phyloP scores from a whole-genome alignment of 2,329 filamentous ascomycete species.

The Hymenotorrendiella dingleyae region DNA sequence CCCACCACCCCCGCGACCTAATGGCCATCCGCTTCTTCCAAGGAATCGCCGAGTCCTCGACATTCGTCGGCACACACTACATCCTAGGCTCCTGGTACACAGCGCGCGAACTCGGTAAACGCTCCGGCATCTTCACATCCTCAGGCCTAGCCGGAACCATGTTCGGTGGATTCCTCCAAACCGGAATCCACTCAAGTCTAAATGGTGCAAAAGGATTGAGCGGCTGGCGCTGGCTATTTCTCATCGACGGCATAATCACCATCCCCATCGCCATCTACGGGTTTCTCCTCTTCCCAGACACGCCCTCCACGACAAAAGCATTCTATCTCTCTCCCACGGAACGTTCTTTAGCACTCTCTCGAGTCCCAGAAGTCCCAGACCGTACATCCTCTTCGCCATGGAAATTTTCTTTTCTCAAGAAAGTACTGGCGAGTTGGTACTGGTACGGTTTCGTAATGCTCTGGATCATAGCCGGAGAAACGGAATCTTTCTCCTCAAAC shows the following conservation, averaged over 20 bases:
- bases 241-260: constrained; percentile 50
- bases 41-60: constrained; percentile 49
- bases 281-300: constrained; percentile 41
- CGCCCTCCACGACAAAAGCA: constrained; percentile 36
- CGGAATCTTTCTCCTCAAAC: constrained; percentile 65
- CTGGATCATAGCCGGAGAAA: constrained; percentile 66
- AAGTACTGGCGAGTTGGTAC: constrained; percentile 53
- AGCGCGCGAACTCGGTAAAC: constrained; percentile 53
- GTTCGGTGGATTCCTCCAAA: constrained; percentile 58
- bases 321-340: constrained; percentile 37
- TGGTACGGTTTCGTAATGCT: constrained; percentile 62
- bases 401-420: constrained; percentile 44
- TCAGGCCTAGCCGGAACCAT: constrained; percentile 55
- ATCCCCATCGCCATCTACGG: constrained; percentile 51
- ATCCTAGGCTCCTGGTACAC: constrained; percentile 58
- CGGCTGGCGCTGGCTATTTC: constrained; percentile 50
- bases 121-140: constrained; percentile 55
- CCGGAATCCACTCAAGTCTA: constrained; percentile 29
- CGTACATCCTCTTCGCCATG: constrained; percentile 39
- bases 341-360: constrained; percentile 37
- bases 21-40: constrained; percentile 55
- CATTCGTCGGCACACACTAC: constrained; percentile 53
- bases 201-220: constrained; percentile 38
- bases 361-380: constrained; percentile 38
- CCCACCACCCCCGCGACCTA: constrained; percentile 45